Conservation (phyloP, 257 asterid species). For the Solanum piurae region DNA sequence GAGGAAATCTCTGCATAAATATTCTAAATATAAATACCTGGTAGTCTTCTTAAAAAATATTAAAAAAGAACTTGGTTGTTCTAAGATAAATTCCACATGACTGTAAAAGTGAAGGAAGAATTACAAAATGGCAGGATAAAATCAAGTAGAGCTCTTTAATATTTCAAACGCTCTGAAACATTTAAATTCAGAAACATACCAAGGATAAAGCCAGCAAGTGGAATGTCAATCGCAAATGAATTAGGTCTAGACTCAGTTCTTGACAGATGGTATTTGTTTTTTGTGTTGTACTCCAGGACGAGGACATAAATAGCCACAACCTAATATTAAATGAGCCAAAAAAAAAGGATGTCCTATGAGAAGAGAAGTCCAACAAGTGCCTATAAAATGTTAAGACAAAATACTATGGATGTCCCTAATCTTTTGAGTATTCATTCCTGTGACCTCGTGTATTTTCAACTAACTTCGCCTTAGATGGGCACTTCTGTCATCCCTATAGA, state of each 20-base stretch:
- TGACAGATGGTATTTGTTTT: conserved; percentile 10
- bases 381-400: background rate
- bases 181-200: conserved; percentile 34
- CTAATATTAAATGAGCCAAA: conserved; percentile 23
- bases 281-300: conserved; percentile 35
- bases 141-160: background rate
- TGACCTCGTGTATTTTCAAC: background rate
- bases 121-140: background rate
- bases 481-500: background rate
- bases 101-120: background rate
- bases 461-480: background rate
- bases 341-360: background rate
- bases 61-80: background rate
- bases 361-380: background rate
- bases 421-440: background rate
- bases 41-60: background rate
- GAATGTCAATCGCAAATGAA: conserved; percentile 25
- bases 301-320: conserved; percentile 51
- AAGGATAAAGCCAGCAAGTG: conserved; percentile 69
- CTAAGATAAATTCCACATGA: background rate
- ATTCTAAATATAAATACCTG: background rate
- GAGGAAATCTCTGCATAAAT: background rate
- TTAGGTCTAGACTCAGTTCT: conserved; percentile 12
- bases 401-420: background rate
- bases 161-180: background rate